Base-by-base conservation (phyloP, 1,284 basidiomycete genomes). In the Caloboletus firmus region DNA sequence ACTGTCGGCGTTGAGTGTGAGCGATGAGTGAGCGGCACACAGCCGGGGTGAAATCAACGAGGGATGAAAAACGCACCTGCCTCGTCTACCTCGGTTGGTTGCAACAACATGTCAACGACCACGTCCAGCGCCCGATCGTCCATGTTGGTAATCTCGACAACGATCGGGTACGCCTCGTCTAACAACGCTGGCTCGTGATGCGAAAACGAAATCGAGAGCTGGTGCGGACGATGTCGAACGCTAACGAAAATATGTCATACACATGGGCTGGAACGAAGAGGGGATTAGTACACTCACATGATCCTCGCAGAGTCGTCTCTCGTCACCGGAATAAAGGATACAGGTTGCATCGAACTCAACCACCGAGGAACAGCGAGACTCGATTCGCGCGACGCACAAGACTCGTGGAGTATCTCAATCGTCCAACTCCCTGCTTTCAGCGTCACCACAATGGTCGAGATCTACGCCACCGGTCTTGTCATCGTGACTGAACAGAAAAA, bases 71-170 rank as follows among this genome's bases (percentile, higher is more conserved):
- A 74, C 83, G 39, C 58, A 91, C 91, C 79, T 22, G 88, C 83
- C 53, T 84, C 82, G 58, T 93, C 91, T 47, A 83, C 75, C 59
- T 91, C 88, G 1, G 83, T 81, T 4, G 92, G 91, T 55, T 93
- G 91, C 34, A 95, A 69, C 45, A 93, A 76, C 2, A 89, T 80
- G 55, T 91, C 88, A 8, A 93, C 73, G 4, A 78, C 69, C n/a
- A 91, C 71, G 7, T 87, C 80, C 20, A 95, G 70, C 20, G 82
- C 77, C 18, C 82, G 75, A 28, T 81, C 79, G 65, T 95, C 92
- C 4, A 73, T 64, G 64, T 92, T 94, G 7, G 73, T 79, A 13
- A 94, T 76, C 37, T 81, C 76, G 36, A 95, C 74, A 17, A 68
- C 66, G 57, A 95, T 83, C 0, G 87, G 84, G 62, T 88, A 88